A percentile compares a stretch with the other conserved stretches of the same genome.
phyloP scores from a whole-genome alignment of 73 alveolate species.

The Urostyla sp. region DNA sequence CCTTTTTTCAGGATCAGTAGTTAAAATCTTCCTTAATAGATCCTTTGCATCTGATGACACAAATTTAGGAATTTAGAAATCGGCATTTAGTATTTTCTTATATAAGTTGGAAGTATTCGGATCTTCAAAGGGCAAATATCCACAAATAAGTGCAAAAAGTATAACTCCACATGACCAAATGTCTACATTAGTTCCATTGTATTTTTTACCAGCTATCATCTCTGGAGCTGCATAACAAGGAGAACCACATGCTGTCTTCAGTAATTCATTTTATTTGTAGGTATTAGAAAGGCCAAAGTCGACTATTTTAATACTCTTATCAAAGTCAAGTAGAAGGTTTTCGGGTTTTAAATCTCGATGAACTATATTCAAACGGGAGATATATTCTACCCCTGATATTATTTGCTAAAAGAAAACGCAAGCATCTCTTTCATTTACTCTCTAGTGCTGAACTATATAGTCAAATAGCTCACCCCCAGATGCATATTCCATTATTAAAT shows the following conservation, averaged over 20 bases:
- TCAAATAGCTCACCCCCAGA: constrained; percentile 91
- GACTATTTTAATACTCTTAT: constrained; percentile 82
- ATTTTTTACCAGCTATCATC: constrained; percentile 87
- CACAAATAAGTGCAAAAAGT: constrained; percentile 87
- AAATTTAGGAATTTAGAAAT: constrained; percentile 81
- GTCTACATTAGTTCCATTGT: constrained; percentile 89
- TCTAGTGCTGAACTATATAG: constrained; percentile 71
- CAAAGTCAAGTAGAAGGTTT: constrained; percentile 84
- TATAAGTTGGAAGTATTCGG: constrained; percentile 73
- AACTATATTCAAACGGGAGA: constrained; percentile 81
- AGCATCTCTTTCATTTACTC: constrained; percentile 86
- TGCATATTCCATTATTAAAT: constrained; percentile 88
- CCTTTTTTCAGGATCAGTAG: constrained; percentile 89
- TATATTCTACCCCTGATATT: constrained; percentile 88
- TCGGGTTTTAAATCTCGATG: constrained; percentile 95
- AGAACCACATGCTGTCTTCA: constrained; percentile 92
- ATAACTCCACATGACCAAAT: constrained; percentile 96
- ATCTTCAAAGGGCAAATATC: constrained; percentile 92
- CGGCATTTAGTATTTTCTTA: constrained; percentile 74
- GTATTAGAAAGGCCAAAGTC: constrained; percentile 93
- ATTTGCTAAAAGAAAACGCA: constrained; percentile 84
- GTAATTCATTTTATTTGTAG: constrained; percentile 72
- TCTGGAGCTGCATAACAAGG: constrained; percentile 98
- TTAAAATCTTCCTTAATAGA: constrained; percentile 76
- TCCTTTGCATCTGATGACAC: constrained; percentile 84